These are phyloP conservation scores for Trichomonascaceae sp. DNA, from an alignment of 1,139 yeast genomes.

Conservation along the genomic window DNA sequence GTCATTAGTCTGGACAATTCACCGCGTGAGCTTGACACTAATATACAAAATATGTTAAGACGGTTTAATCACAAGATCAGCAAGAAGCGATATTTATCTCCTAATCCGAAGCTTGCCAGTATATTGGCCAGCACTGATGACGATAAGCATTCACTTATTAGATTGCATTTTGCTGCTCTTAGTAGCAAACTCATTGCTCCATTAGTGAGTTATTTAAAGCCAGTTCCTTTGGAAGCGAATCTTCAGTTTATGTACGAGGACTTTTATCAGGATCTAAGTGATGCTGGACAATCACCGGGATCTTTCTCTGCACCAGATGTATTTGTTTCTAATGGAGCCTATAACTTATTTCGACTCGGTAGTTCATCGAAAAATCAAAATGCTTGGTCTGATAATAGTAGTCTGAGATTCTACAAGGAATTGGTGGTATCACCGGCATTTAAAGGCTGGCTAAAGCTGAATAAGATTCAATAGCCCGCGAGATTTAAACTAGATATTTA, in stretches of 20 bases:
- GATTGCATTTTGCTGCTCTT: slow-evolving; percentile 25
- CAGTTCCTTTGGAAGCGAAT: background rate
- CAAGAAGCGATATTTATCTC: slow-evolving; percentile 16
- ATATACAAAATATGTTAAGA: slow-evolving; percentile 6
- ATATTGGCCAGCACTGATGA: background rate
- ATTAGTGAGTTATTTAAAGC: slow-evolving; percentile 16
- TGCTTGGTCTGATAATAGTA: background rate
- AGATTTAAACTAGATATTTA: too few species aligned
- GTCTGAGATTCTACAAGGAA: slow-evolving; percentile 4
- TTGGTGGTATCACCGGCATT: slow-evolving; percentile 1
- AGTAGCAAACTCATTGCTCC: slow-evolving; percentile 24
- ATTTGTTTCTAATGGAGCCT: background rate
- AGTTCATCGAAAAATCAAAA: background rate
- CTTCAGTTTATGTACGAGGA: slow-evolving; percentile 10
- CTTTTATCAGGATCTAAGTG: slow-evolving; percentile 6
- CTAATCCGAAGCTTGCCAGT: slow-evolving; percentile 19
- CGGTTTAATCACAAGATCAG: slow-evolving; percentile 13
- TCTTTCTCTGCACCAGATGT: slow-evolving; percentile 1
- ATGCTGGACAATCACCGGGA: background rate
- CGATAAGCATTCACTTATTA: slow-evolving; percentile 13
- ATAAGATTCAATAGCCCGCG: background rate
- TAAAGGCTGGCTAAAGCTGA: background rate
- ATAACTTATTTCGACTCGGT: slow-evolving; percentile 3
- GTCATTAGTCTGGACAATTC: slow-evolving; percentile 4
- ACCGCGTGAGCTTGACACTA: slow-evolving; percentile 9